Conservation (phyloP, 148 eudicot species). For the Fagopyrum homotropicum region DNA sequence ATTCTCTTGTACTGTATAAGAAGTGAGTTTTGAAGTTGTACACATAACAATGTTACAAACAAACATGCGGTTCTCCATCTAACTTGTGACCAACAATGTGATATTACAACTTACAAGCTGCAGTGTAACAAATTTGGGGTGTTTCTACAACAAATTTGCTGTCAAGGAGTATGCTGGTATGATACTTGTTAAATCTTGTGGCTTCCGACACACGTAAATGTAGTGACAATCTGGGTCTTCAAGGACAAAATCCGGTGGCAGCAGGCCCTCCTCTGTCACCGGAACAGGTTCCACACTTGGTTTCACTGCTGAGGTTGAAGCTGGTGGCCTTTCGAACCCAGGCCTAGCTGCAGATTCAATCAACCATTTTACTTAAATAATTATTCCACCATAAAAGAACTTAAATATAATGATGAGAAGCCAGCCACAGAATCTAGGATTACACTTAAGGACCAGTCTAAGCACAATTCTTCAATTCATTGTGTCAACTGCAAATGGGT, state of each 20-base stretch:
- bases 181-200: slow-evolving; percentile 21
- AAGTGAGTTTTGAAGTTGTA: not conserved
- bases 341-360: slow-evolving; percentile 68
- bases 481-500: no score
- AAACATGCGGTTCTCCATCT: not conserved
- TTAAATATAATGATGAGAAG: not conserved
- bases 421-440: not conserved
- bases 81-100: not conserved
- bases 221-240: slow-evolving; percentile 94
- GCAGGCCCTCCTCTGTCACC: slow-evolving; percentile 54
- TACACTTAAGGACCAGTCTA: not conserved
- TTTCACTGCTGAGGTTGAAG: slow-evolving; percentile 35
- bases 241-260: slow-evolving; percentile 53
- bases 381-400: not conserved
- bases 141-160: slow-evolving; percentile 9
- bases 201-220: slow-evolving; percentile 65
- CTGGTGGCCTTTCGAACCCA: slow-evolving; percentile 51
- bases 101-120: not conserved
- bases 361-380: not conserved
- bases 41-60: not conserved
- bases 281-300: slow-evolving; percentile 56
- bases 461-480: not conserved
- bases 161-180: not conserved
- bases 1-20: not conserved
- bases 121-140: not conserved